These are phyloP conservation scores for Candida mesenterica DNA, from an alignment of 1,139 yeast species.

Conservation along the genomic window DNA sequence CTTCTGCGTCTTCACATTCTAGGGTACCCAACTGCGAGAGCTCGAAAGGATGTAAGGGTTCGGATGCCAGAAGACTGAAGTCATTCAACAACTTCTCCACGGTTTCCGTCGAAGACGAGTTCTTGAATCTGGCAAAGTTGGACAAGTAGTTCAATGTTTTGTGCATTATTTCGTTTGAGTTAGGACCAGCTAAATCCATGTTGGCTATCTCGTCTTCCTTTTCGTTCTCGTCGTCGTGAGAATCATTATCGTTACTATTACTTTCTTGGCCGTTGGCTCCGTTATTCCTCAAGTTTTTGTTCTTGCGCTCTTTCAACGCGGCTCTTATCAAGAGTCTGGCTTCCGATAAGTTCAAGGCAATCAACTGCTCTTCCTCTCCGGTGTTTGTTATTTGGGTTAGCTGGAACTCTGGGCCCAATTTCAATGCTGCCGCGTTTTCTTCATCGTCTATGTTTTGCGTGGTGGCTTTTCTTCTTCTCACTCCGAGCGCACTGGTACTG, in stretches of 20 bases:
- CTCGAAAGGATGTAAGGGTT: slow-evolving; percentile 89
- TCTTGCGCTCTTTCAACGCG: slow-evolving; percentile 77
- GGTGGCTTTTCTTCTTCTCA: slow-evolving; percentile 62
- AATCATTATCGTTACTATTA: slow-evolving; percentile 25
- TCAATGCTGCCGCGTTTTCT: slow-evolving; percentile 84
- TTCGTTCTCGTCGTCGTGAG: slow-evolving; percentile 42
- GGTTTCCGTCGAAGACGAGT: slow-evolving; percentile 88
- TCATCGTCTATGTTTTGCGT: slow-evolving; percentile 73
- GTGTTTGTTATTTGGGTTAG: slow-evolving; percentile 75
- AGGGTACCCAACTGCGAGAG: slow-evolving; percentile 91
- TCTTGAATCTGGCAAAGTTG: slow-evolving; percentile 84
- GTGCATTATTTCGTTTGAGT: slow-evolving; percentile 69
- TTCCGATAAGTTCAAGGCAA: slow-evolving; percentile 84
- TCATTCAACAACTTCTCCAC: slow-evolving; percentile 80
- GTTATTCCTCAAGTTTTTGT: slow-evolving; percentile 33
- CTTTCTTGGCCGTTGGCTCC: slow-evolving; percentile 9
- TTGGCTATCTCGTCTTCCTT: slow-evolving; percentile 64
- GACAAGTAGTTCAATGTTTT: slow-evolving; percentile 88
- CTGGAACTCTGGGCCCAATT: slow-evolving; percentile 91
- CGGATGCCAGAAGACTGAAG: slow-evolving; percentile 56
- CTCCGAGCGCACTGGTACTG: slow-evolving; percentile 85
- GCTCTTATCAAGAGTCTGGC: slow-evolving; percentile 88
- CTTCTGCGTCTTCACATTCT: slow-evolving; percentile 96
- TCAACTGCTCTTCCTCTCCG: slow-evolving; percentile 73
- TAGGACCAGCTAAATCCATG: slow-evolving; percentile 67